phyloP scores from a whole-genome alignment of 2,329 filamentous ascomycete species.

The Ilyonectria destructans region DNA sequence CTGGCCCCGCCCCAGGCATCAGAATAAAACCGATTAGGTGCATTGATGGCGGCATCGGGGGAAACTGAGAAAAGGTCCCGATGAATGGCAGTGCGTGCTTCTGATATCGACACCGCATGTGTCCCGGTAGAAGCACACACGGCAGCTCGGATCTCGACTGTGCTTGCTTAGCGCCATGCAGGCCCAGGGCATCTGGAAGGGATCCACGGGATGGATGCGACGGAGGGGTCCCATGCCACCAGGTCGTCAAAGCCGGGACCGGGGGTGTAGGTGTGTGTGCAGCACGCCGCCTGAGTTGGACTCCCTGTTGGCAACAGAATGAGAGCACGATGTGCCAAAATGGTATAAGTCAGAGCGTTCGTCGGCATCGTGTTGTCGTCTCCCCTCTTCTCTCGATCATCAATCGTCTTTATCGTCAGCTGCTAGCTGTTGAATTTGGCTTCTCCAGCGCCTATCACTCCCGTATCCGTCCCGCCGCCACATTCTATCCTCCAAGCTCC shows the following conservation, averaged over 20 bases:
- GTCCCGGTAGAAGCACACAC: constrained; percentile 7
- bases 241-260: constrained; percentile 24
- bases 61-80: background rate
- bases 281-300: constrained; percentile 10
- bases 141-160: constrained; percentile 27
- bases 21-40: constrained; percentile 13
- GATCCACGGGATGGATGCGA: constrained; percentile 31
- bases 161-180: constrained; percentile 25
- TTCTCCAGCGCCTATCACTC: constrained; percentile 35
- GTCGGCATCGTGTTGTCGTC: constrained; percentile 1
- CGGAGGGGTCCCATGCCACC: constrained; percentile 19
- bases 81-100: background rate
- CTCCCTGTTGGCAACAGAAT: background rate
- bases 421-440: constrained; percentile 20
- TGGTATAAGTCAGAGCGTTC: constrained; percentile 8
- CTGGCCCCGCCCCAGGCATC: constrained; percentile 26
- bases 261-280: constrained; percentile 31
- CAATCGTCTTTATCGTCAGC: constrained; percentile 16
- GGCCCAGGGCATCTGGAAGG: constrained; percentile 30
- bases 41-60: constrained; percentile 9
- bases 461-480: constrained; percentile 34
- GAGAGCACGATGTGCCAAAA: background rate
- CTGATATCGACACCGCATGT: constrained; percentile 17
- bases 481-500: constrained; percentile 25
- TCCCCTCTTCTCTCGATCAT: constrained; percentile 21